These are phyloP conservation scores for Thecaphora thlaspeos DNA, from an alignment of 1,284 basidiomycete species.

Conservation along the genomic window DNA sequence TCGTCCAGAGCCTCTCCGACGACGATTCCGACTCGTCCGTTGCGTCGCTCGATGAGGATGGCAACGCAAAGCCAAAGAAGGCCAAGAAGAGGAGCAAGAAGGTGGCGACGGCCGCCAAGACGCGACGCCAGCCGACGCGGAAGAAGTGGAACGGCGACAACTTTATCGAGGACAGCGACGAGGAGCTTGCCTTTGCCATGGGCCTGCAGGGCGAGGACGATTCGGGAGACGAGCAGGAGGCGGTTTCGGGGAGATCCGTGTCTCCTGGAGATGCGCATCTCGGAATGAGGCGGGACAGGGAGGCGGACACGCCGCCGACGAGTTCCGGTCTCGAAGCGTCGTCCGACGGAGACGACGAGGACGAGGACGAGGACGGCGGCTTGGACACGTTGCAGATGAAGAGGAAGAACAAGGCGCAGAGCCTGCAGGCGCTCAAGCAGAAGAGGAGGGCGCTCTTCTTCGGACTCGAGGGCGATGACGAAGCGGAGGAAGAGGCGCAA, in stretches of 20 bases:
- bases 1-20: neutral
- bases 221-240: neutral
- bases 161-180: constrained; percentile 53
- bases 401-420: neutral
- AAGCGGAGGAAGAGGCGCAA: neutral
- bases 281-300: no score
- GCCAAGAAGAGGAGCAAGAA: constrained; percentile 1
- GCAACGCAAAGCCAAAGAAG: neutral
- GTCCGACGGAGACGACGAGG: neutral
- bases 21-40: neutral
- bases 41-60: neutral
- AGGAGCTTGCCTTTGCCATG: constrained; percentile 44
- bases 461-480: constrained; percentile 6
- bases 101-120: constrained; percentile 1
- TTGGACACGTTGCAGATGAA: no score
- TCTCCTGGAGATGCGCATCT: neutral
- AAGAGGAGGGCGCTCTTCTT: neutral
- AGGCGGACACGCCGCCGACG: neutral
- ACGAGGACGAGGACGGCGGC: neutral
- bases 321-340: neutral
- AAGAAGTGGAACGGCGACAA: constrained; percentile 35
- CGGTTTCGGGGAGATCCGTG: neutral
- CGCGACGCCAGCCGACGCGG: constrained; percentile 13
- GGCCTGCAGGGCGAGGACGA: neutral
- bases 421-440: neutral